phyloP scores from a whole-genome alignment of 345 rosid species.

The Noccaea caerulescens region DNA sequence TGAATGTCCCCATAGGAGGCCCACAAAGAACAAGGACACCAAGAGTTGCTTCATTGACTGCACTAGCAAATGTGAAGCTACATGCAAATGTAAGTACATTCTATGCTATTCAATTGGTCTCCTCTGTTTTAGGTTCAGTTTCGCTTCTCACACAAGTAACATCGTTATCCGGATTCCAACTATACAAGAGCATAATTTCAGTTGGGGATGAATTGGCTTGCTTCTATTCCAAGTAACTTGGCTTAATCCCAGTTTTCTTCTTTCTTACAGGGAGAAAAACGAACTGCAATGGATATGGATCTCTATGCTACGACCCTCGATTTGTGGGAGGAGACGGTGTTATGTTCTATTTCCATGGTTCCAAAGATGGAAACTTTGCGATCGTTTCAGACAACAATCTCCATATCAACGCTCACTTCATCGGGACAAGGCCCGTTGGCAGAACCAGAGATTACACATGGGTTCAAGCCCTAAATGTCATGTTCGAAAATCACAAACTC shows the following conservation, averaged over 20 bases:
- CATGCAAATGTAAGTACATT: constrained; percentile 73
- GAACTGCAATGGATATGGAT: constrained; percentile 76
- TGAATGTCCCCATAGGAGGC: constrained; percentile 74
- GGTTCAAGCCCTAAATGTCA: constrained; percentile 80
- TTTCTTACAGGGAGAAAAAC: constrained; percentile 66
- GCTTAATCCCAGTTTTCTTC: neutral
- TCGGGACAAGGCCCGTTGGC: constrained; percentile 77
- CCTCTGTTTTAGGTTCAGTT: neutral
- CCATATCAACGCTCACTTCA: constrained; percentile 89
- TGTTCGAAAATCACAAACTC: constrained; percentile 72
- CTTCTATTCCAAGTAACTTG: constrained; percentile 19
- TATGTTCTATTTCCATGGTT: constrained; percentile 93
- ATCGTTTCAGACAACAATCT: constrained; percentile 72
- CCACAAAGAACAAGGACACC: constrained; percentile 58
- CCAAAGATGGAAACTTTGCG: constrained; percentile 82
- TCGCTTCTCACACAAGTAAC: constrained; percentile 5
- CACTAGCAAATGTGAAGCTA: constrained; percentile 75
- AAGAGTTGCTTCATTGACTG: constrained; percentile 78
- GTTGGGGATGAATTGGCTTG: neutral
- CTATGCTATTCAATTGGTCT: neutral
- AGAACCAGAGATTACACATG: constrained; percentile 87
- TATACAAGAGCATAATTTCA: neutral
- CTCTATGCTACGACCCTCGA: constrained; percentile 83
- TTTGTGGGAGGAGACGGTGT: constrained; percentile 87
- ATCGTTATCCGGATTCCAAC: neutral